phyloP scores from a whole-genome alignment of 129 eudicot genomes.

The Scalesia atractyloides region DNA sequence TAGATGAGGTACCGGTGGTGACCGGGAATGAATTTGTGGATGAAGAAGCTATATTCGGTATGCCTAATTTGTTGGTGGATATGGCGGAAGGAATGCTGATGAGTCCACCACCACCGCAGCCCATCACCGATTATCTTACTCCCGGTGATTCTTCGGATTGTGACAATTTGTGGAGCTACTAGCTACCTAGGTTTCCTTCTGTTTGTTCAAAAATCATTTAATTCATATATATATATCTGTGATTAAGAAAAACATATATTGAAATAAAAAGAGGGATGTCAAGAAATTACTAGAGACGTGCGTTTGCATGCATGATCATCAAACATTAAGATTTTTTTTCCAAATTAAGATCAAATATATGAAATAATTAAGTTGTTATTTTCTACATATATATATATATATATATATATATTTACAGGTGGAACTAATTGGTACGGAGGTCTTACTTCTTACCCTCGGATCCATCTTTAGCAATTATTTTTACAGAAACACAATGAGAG shows the following conservation, averaged over 20 bases:
- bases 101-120: conserved; percentile 53
- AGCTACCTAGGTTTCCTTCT: background rate
- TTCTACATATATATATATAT: too few species aligned
- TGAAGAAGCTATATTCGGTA: conserved; percentile 43
- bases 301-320: too few species aligned
- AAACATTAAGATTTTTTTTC: too few species aligned
- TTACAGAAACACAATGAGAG: background rate
- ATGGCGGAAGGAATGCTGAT: conserved; percentile 67
- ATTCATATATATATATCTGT: too few species aligned
- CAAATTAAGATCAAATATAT: too few species aligned
- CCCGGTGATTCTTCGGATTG: conserved; percentile 39
- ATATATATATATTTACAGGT: too few species aligned
- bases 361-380: too few species aligned
- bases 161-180: conserved; percentile 53
- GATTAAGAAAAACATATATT: too few species aligned
- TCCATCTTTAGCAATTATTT: background rate
- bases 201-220: background rate
- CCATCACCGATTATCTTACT: conserved; percentile 21
- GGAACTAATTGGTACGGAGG: too few species aligned
- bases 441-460: background rate
- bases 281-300: too few species aligned
- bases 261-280: too few species aligned
- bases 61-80: conserved; percentile 50
- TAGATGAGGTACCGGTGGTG: background rate
- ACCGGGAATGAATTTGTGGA: conserved; percentile 39